Evolutionary conservation across 2,329 filamentous ascomycete genomes (phyloP).

Genomic region (Aspergillus tamarii): DNA sequence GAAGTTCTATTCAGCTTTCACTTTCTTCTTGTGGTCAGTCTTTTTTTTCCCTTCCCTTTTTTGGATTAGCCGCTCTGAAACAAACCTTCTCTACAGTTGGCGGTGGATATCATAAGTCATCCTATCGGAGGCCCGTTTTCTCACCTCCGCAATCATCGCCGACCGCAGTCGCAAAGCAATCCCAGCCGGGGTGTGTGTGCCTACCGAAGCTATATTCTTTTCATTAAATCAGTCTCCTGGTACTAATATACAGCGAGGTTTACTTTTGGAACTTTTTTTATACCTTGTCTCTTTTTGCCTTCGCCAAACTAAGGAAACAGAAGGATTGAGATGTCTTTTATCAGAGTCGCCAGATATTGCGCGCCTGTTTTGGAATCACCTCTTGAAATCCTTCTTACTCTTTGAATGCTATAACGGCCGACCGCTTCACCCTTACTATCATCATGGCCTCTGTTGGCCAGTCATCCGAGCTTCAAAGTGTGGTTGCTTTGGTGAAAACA

Average conservation of each 20-base stretch:
- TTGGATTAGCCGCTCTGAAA: background rate
- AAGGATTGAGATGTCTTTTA: constrained; percentile 35
- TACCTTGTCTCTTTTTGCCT: background rate
- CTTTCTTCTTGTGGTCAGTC: background rate
- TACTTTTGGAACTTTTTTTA: background rate
- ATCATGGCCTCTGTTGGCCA: constrained; percentile 45
- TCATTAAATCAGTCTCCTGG: background rate
- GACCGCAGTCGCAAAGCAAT: constrained; percentile 11
- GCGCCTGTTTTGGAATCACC: constrained; percentile 26
- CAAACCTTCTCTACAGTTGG: background rate
- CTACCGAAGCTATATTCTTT: background rate
- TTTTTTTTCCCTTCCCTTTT: background rate
- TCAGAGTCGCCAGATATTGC: constrained; percentile 22
- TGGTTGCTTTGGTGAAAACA: constrained; percentile 54
- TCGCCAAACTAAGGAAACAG: constrained; percentile 1
- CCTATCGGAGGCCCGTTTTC: constrained; percentile 24
- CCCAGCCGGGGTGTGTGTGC: constrained; percentile 1
- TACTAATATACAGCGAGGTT: background rate
- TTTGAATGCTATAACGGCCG: constrained; percentile 1
- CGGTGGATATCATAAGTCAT: constrained; percentile 38
- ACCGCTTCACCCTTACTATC: background rate
- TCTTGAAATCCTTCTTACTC: constrained; percentile 21
- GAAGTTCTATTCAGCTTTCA: background rate
- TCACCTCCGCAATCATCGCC: constrained; percentile 23
- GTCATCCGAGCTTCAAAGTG: constrained; percentile 43